A percentile compares a stretch with the other conserved stretches of the same genome.
Evolutionary conservation across 2,329 filamentous ascomycete species (phyloP).

Genomic region (Epicoccum nigrum): DNA sequence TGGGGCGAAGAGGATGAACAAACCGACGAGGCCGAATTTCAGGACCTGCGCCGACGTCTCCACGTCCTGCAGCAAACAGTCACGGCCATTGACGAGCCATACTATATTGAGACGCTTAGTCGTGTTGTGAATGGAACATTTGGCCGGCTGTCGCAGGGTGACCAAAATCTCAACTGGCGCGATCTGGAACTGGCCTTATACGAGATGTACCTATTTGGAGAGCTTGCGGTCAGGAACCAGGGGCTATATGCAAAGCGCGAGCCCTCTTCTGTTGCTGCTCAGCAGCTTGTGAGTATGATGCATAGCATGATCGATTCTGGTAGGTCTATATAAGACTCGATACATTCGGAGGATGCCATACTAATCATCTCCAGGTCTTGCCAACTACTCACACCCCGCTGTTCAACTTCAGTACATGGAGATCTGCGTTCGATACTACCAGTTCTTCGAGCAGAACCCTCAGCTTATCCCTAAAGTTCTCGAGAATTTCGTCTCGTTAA

Average conservation of each 20-base stretch:
- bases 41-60: conserved; percentile 87
- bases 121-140: conserved; percentile 89
- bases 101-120: conserved; percentile 89
- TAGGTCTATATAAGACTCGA: conserved; percentile 51
- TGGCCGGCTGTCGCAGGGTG: conserved; percentile 71
- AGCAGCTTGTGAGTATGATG: conserved; percentile 90
- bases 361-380: conserved; percentile 66
- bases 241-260: conserved; percentile 86
- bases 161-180: conserved; percentile 85
- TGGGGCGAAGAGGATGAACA: conserved; percentile 96
- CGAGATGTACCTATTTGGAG: conserved; percentile 95
- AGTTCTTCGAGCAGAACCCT: conserved; percentile 86
- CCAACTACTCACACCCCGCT: conserved; percentile 84
- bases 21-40: conserved; percentile 96
- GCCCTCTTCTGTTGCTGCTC: conserved; percentile 77
- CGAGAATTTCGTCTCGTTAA: conserved; percentile 87
- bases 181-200: conserved; percentile 92
- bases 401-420: conserved; percentile 98
- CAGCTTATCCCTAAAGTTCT: conserved; percentile 83
- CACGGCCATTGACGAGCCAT: conserved; percentile 81
- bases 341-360: not conserved
- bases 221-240: conserved; percentile 86
- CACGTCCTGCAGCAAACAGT: conserved; percentile 92
- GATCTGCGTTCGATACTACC: conserved; percentile 91
- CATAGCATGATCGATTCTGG: conserved; percentile 91